Base-by-base conservation (phyloP, 345 rosid genomes). In the Murraya paniculata region DNA sequence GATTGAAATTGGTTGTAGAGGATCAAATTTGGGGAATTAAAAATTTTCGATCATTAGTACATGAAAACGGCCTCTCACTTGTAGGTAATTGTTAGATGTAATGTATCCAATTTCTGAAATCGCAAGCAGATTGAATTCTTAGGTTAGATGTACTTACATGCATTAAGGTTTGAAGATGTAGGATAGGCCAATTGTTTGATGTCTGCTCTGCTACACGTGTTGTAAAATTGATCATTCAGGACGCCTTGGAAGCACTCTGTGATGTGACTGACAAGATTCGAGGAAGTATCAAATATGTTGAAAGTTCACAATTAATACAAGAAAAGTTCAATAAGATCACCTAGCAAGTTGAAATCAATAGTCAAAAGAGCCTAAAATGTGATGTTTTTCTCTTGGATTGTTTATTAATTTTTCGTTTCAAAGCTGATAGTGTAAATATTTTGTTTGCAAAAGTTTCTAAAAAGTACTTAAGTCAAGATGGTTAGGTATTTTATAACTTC, bases 181-280 rank as follows among this genome's bases (percentile, higher is more conserved):
- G 10, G 41, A 38, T 38, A 7, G 10, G 10, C 10, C 41, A 38
- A 38, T 38, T 38, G 41, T 38, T 8, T 38, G 10, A 38, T 84
- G 78, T 93, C 80, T 89, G 90, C 50, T 93, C 92, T 10, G 89
- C 92, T 22, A 89, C 88, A 27, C 94, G 91, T 84, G 85, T 92
- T 75, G 85, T 89, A 33, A 83, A 86, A 75, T 80, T 82, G 68
- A 71, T 95, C 36, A 94, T 86, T 78, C 92, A 88, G 82, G 96
- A 90, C 85, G 91, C 89, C 77, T 74, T 86, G 68, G 94, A 89
- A 78, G 91, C 88, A 28, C 85, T 90, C 24, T 81, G 75, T 64
- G 90, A 86, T 65, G 89, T 93, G 77, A 90, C 82, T 74, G 90
- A 87, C 30, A 95, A 89, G 88, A 89, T 93, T 77, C 89, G 93